Base-by-base conservation (phyloP, 1,139 yeast species). In the Taiozyma sp. region DNA sequence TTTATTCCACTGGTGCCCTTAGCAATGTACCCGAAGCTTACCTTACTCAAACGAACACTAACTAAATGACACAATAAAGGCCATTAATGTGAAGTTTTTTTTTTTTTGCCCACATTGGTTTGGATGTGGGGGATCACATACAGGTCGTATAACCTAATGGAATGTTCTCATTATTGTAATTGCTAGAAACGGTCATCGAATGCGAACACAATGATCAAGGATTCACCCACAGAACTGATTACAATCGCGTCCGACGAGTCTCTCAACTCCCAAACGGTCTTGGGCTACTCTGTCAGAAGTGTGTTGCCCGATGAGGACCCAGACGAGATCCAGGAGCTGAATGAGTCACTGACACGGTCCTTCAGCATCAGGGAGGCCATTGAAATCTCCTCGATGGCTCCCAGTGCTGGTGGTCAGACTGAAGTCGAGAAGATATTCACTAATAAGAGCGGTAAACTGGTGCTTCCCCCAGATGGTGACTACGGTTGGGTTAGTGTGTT, bases 401-500 rank as follows among this genome's bases (percentile, higher is more conserved):
- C 42, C 27, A 23, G 28, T 7, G 43, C 14, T 7, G 34, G 12
- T 7, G 34, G 41, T n/a, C 42, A 13, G 44, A 44, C 43, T 13
- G 66, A 61, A 4, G 56, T 67, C 10, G 62, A 62, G 45, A 67
- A 61, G 51, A 70, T 69, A 5, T 70, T 64, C 54, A 69, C 71
- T 13, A 67, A 68, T 49, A 56, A 54, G 36, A 54, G 65, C 0
- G 71, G 71, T 13, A 56, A 58, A 10, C 28, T 59, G 13, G 59
- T 54, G 19, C 46, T 47, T 12, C 53, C 54, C 2, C 83, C 85
- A 2, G 93, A 86, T 67, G 80, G 81, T 28, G 88, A 88, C 0
- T 78, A 78, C 56, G 90, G 89, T 1, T 87, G 93, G 91, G 78
- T 83, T 8, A 76, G 83, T 50, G 81, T 84, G 0, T 50, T 77